Conservation (phyloP, 345 rosid genomes). For the Eucalyptus sp. region DNA sequence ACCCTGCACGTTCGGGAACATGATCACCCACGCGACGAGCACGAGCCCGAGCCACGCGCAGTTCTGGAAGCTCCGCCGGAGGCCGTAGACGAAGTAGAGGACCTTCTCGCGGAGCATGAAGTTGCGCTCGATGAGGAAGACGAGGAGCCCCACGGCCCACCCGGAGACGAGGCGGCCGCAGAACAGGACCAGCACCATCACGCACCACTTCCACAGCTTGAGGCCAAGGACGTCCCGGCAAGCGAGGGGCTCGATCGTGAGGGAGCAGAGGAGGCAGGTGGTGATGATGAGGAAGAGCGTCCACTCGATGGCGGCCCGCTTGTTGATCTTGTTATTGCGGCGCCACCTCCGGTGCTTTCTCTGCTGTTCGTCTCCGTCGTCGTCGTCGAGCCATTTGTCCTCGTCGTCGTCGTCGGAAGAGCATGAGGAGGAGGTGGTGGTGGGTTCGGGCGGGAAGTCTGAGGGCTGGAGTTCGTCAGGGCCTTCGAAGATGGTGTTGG, state of each 20-base stretch:
- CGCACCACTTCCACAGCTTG: conserved; percentile 45
- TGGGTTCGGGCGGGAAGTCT: not conserved
- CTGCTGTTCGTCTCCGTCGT: not conserved
- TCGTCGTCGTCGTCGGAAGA: conserved; percentile 8
- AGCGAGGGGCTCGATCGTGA: conserved; percentile 6
- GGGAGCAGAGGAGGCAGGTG: conserved; percentile 19
- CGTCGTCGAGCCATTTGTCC: conserved; percentile 8
- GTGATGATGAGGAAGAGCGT: conserved; percentile 15
- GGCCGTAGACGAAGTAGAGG: conserved; percentile 26
- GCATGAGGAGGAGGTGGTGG: not conserved
- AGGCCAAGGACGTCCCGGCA: conserved; percentile 3
- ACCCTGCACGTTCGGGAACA: conserved; percentile 18
- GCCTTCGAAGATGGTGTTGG: not conserved
- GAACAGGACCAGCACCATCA: conserved; percentile 26
- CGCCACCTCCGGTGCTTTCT: not conserved
- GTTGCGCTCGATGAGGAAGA: conserved; percentile 22
- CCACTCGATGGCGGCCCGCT: conserved; percentile 18
- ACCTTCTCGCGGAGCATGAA: conserved; percentile 34
- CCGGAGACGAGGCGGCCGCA: conserved; percentile 23
- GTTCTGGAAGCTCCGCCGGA: conserved; percentile 23
- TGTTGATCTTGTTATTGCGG: conserved; percentile 7
- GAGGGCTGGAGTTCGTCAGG: not conserved
- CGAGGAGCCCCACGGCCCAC: conserved; percentile 14
- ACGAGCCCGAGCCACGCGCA: conserved; percentile 28
- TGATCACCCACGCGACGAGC: conserved; percentile 14